A percentile compares a stretch with the other conserved stretches of the same genome.
These are phyloP conservation scores for Phytopythium boreale DNA, from an alignment of 352 stramenopile species.

Conservation along the genomic window DNA sequence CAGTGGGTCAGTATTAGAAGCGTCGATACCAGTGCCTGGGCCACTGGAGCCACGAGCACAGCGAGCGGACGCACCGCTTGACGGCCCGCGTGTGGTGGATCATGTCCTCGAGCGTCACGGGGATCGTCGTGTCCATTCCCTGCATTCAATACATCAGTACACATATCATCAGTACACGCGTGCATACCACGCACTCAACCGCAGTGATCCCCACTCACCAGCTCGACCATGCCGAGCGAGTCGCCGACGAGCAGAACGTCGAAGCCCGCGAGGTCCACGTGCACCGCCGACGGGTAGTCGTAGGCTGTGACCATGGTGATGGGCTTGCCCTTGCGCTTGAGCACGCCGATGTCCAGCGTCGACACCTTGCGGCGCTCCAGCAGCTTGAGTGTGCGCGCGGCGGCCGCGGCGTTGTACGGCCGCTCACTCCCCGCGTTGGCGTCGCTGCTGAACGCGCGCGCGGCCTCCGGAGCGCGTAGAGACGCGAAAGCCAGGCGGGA, in stretches of 20 bases:
- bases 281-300: slow-evolving; percentile 95
- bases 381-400: slow-evolving; percentile 76
- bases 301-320: slow-evolving; percentile 99
- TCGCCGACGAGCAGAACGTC: slow-evolving; percentile 98
- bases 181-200: no score
- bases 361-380: slow-evolving; percentile 84
- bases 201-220: no score
- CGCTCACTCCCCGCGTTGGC: neutral
- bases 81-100: slow-evolving; percentile 97
- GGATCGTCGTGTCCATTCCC: slow-evolving; percentile 87
- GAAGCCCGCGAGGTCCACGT: slow-evolving; percentile 97
- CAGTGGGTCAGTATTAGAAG: no score
- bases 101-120: slow-evolving; percentile 98
- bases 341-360: slow-evolving; percentile 78
- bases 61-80: slow-evolving; percentile 66
- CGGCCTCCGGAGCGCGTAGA: slow-evolving; percentile 1
- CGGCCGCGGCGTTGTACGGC: slow-evolving; percentile 43
- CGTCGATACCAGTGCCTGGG: no score
- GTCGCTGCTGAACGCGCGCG: slow-evolving; percentile 12
- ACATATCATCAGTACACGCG: slow-evolving; percentile 14
- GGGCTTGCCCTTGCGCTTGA: slow-evolving; percentile 93
- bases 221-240: slow-evolving; percentile 98
- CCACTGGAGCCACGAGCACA: no score
- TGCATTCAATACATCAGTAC: slow-evolving; percentile 20
- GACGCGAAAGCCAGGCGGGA: neutral